Evolutionary conservation across 2,329 filamentous ascomycete genomes (phyloP), one percentile per base, ranked within the genome.

Genomic region (Sphaerulina vaccinii): DNA sequence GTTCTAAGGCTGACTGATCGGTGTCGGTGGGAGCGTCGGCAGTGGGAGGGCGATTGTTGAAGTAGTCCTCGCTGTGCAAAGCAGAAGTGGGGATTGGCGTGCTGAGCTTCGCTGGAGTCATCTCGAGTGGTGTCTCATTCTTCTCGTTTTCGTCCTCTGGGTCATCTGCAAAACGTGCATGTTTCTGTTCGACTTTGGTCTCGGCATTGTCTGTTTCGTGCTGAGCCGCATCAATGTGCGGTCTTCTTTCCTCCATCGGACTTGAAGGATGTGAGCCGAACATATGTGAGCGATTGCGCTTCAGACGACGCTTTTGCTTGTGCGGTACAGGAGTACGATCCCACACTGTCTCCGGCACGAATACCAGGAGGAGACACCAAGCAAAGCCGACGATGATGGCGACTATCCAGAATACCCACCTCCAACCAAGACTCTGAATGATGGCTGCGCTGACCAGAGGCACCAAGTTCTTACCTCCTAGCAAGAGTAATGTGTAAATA

Each of bases 341-440:
- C 92, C 92, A 97, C 60, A 96, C 96, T 0, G 90, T 96, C 72
- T 97, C 92, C 0, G 92, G 92, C 0, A 96, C 88, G 62, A 96
- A 95, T 53, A 96, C 77, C 68, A 95, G 96, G 1, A 97, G 77
- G 2, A 95, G 73, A 16, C 82, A 68, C 32, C 84, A 79, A 54
- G 84, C 85, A 41, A 88, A 80, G 0, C 78, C 88, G 27, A 90
- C 87, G 8, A 95, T 75, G 3, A 96, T 88, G 0, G 90, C 83
- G 39, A 95, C 84, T 49, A 95, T 84, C 86, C 86, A 57, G 23
- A 69, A 70, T 0, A 67, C 65, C 65, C 66, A 71, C 37, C 90
- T 84, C 92, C 92, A 97, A 5, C 82, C 81, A 32, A 90, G 71
- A 2, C 79, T 75, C 56, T 90, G 76, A 36, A 96, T 95, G 54